Evolutionary conservation across 768 basidiomycete species (phyloP).

Genomic region (Suillus alpinus): DNA sequence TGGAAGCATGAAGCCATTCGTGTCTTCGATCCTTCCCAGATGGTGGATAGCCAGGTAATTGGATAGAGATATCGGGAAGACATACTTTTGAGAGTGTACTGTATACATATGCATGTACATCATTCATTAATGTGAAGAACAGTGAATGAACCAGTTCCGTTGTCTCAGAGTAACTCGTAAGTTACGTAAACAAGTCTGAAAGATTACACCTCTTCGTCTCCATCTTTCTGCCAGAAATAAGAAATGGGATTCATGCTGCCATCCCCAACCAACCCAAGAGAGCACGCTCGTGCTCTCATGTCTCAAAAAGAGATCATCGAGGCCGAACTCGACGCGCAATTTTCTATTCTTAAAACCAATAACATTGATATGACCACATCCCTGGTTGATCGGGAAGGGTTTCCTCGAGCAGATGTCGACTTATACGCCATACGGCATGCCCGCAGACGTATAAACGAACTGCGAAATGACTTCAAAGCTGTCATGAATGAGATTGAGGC

Average conservation of each 20-base stretch:
- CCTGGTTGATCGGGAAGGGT: constrained; percentile 84
- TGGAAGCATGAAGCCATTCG: constrained; percentile 65
- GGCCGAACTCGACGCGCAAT: constrained; percentile 60
- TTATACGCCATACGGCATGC: constrained; percentile 76
- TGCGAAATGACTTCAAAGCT: constrained; percentile 72
- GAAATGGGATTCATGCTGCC: constrained; percentile 48
- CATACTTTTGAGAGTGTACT: not conserved
- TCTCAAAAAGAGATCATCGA: constrained; percentile 71
- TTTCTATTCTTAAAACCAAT: constrained; percentile 62
- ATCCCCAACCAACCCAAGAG: constrained; percentile 43
- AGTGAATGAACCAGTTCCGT: not conserved
- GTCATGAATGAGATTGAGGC: constrained; percentile 66
- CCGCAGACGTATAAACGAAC: constrained; percentile 72
- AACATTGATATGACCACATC: constrained; percentile 65
- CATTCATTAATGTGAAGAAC: not conserved
- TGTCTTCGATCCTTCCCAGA: constrained; percentile 44
- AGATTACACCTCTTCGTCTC: not conserved
- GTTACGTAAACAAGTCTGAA: not conserved
- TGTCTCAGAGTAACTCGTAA: too few species aligned
- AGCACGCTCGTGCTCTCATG: constrained; percentile 64
- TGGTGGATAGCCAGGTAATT: constrained; percentile 56
- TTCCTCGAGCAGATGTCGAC: constrained; percentile 85
- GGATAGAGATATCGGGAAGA: constrained; percentile 23
- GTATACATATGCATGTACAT: not conserved
- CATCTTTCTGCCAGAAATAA: not conserved